These are phyloP conservation scores for Penicillium ochrochloron DNA, from an alignment of 495 filamentous ascomycete species.

Conservation along the genomic window DNA sequence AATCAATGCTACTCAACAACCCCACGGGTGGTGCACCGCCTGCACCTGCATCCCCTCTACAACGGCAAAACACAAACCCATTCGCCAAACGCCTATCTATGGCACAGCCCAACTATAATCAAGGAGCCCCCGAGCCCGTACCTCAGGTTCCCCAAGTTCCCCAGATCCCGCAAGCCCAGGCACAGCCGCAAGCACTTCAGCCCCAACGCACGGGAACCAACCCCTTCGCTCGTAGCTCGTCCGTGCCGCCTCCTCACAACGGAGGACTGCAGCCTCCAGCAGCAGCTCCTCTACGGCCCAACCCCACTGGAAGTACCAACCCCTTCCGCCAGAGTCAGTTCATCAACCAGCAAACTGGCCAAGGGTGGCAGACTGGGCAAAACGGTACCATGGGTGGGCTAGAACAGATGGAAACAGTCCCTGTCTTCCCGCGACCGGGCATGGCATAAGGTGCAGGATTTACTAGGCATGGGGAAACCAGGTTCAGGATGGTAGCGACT, in stretches of 20 bases:
- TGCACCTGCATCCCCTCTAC: constrained; percentile 46
- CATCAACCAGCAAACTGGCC: constrained; percentile 82
- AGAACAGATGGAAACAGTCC: constrained; percentile 76
- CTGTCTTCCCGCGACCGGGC: constrained; percentile 83
- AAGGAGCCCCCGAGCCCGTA: constrained; percentile 37
- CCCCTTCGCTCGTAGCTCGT: constrained; percentile 54
- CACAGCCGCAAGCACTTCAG: constrained; percentile 43
- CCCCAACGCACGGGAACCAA: constrained; percentile 55
- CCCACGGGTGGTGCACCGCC: constrained; percentile 48
- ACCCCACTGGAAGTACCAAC: constrained; percentile 88
- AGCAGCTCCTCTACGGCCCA: constrained; percentile 60
- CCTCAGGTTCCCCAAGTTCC: constrained; percentile 52
- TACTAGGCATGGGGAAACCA: not conserved
- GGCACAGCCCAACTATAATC: constrained; percentile 33
- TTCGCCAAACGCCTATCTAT: constrained; percentile 67
- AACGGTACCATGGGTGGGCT: constrained; percentile 86
- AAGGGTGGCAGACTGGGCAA: constrained; percentile 76
- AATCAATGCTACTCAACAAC: constrained; percentile 73
- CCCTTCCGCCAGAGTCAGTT: constrained; percentile 90
- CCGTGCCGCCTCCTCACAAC: constrained; percentile 43
- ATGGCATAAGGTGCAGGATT: constrained; percentile 30
- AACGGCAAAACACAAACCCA: constrained; percentile 80
- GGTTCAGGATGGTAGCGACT: not conserved
- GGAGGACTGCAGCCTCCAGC: constrained; percentile 42
- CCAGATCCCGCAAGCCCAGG: constrained; percentile 40